Evolutionary conservation across 305 asterid species (phyloP), one percentile per base, ranked within the genome.

Genomic region (Petunia hybrid): DNA sequence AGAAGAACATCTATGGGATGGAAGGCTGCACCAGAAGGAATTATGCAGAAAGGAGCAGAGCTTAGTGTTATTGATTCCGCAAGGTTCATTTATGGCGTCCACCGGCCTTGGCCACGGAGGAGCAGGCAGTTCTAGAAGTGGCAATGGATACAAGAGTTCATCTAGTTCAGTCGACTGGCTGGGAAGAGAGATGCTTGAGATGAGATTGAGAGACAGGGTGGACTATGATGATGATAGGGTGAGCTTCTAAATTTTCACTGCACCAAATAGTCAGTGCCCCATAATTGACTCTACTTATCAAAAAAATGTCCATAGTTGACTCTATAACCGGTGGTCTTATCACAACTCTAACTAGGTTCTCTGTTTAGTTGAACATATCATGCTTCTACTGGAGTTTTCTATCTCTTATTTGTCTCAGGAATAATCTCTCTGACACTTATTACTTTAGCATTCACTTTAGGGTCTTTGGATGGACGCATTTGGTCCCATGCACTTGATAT

Each of bases 141-240:
- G 88, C 79, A 92, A 92, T 87, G 99, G 97, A 84, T 94, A 88
- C 89, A 91, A 92, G 82, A 97, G 93, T 82, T 92, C 98, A 76
- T 95, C 99, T 71, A 92, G 93, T 91, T 95, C 99, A 76, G 94
- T 94, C 84, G 99, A 95, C 80, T 94, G 98, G 98, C 91, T 95
- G 82, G 99, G 98, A 80, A 91, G 91, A 87, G 98, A 95, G 90
- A 94, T 95, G 96, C 93, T 87, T 83, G 98, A 95, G 73, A 91
- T 95, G 99, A 91, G 89, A 87, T 82, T 95, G 85, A 88, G 95
- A 86, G 98, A 94, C 89, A 89, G 91, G 87, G 91, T 82, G 83
- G 97, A 93, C 74, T 86, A 87, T 74, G 97, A 94, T 56, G 92
- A 91, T 80, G 99, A 94, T 64, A 90, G 95, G 89, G 99, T 95